A percentile compares a stretch with the other conserved stretches of the same genome.
phyloP scores from a whole-genome alignment of 352 stramenopile genomes.

The Pythium guiyangense region DNA sequence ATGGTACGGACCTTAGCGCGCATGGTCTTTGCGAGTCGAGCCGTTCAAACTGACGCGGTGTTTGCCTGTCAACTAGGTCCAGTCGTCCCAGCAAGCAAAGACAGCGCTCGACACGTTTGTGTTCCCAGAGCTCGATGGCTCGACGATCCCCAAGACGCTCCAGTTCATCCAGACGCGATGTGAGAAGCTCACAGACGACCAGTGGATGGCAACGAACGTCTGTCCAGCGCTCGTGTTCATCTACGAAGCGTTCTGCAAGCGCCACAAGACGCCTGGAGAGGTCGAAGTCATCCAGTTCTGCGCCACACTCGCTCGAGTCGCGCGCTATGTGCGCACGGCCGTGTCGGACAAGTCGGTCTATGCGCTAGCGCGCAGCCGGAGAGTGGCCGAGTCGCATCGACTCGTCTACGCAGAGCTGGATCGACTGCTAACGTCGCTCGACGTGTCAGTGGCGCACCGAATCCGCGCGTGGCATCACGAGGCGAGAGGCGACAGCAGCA shows the following conservation, averaged over 20 bases:
- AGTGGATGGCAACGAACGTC: slow-evolving; percentile 3
- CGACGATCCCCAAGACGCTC: background rate
- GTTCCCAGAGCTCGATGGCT: background rate
- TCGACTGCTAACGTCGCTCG: background rate
- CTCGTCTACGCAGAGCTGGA: slow-evolving; percentile 3
- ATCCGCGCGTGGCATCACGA: background rate
- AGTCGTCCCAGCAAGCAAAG: background rate
- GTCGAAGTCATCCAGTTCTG: slow-evolving; percentile 5
- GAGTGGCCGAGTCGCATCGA: slow-evolving; percentile 1
- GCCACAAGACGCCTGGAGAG: background rate
- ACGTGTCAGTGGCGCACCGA: background rate
- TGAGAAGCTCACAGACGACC: background rate
- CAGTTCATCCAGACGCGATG: background rate
- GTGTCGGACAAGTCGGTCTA: slow-evolving; percentile 7
- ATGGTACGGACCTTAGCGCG: too few relatives aligned
- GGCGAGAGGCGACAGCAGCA: too few relatives aligned
- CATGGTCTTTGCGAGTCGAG: too few relatives aligned
- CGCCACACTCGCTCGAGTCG: background rate
- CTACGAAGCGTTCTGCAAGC: background rate
- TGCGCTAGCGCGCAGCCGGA: background rate
- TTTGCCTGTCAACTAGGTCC: background rate
- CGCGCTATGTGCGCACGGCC: slow-evolving; percentile 2
- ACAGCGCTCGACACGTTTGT: background rate
- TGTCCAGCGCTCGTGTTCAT: slow-evolving; percentile 1
- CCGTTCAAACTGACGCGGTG: too few relatives aligned